Conservation (phyloP, 495 filamentous ascomycete species). For the Xylaria telfairii region DNA sequence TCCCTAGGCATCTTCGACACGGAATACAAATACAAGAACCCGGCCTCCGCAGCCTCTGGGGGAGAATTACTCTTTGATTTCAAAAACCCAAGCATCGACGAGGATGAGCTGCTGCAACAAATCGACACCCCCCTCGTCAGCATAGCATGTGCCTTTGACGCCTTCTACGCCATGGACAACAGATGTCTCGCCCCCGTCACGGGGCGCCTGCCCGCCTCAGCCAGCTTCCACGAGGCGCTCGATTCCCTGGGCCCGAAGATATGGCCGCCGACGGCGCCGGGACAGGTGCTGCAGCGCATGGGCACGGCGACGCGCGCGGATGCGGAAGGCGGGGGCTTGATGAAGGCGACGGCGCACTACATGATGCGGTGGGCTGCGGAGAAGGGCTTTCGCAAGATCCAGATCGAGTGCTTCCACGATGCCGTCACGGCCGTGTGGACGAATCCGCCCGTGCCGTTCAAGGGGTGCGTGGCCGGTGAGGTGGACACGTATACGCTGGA, state of each 20-base stretch:
- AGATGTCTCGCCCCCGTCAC: conserved; percentile 36
- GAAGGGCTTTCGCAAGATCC: conserved; percentile 43
- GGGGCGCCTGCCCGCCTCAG: conserved; percentile 40
- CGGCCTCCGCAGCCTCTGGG: conserved; percentile 40
- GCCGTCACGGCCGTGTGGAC: conserved; percentile 44
- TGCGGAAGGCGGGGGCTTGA: conserved; percentile 42
- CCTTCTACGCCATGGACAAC: conserved; percentile 39
- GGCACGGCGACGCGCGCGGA: conserved; percentile 45
- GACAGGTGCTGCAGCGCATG: conserved; percentile 47
- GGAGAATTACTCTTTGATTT: conserved; percentile 49
- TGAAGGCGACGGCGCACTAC: conserved; percentile 44
- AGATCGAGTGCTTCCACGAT: conserved; percentile 44
- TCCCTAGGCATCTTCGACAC: conserved; percentile 53
- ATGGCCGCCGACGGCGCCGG: conserved; percentile 35
- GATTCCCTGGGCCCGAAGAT: conserved; percentile 31
- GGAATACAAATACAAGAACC: conserved; percentile 47
- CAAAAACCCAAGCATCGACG: conserved; percentile 13
- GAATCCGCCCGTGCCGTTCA: conserved; percentile 46
- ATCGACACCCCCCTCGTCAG: conserved; percentile 55
- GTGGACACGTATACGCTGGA: conserved; percentile 17
- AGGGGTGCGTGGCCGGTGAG: conserved; percentile 14
- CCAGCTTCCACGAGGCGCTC: conserved; percentile 31
- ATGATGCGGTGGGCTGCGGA: conserved; percentile 44
- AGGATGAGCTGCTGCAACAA: conserved; percentile 33
- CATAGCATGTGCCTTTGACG: conserved; percentile 49